Evolutionary conservation across 1,139 yeast species (phyloP).

Genomic region (Protomyces inouyei): DNA sequence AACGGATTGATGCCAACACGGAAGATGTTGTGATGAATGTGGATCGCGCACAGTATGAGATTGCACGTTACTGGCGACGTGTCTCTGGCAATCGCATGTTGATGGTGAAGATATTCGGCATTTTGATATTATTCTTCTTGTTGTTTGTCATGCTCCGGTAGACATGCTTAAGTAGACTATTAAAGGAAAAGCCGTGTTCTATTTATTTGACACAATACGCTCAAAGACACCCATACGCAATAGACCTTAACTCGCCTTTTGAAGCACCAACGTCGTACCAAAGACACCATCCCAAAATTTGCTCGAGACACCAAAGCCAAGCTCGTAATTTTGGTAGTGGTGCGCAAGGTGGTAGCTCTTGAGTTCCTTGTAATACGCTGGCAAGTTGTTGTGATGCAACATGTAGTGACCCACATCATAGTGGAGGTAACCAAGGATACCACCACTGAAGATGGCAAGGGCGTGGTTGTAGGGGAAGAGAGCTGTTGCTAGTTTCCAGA

Average conservation of each 20-base stretch:
- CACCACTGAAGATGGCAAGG: slow-evolving; percentile 79
- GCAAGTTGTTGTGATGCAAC: slow-evolving; percentile 74
- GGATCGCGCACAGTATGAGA: slow-evolving; percentile 88
- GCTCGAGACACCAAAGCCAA: slow-evolving; percentile 94
- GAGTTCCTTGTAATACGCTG: slow-evolving; percentile 65
- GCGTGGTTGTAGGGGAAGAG: slow-evolving; percentile 52
- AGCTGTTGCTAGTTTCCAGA: slow-evolving; percentile 56
- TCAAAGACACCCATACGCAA: background rate
- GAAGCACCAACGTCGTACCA: slow-evolving; percentile 43
- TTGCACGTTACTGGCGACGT: slow-evolving; percentile 80
- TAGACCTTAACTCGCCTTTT: background rate
- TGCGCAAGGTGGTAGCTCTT: slow-evolving; percentile 86
- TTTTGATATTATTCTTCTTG: slow-evolving; percentile 49
- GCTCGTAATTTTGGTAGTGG: slow-evolving; percentile 91
- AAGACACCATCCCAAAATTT: slow-evolving; percentile 91
- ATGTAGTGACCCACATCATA: slow-evolving; percentile 89
- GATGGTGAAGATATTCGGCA: slow-evolving; percentile 82
- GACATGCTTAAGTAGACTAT: background rate
- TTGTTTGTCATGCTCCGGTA: slow-evolving; percentile 35
- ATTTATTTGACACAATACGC: background rate
- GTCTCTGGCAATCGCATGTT: slow-evolving; percentile 91
- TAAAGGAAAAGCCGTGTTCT: too few relatives aligned
- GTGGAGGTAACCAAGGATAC: slow-evolving; percentile 83
- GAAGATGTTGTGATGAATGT: slow-evolving; percentile 88
- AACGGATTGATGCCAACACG: slow-evolving; percentile 82